Conservation (phyloP, 805 yeast species). For the Saccharomycopsis capsularis region DNA sequence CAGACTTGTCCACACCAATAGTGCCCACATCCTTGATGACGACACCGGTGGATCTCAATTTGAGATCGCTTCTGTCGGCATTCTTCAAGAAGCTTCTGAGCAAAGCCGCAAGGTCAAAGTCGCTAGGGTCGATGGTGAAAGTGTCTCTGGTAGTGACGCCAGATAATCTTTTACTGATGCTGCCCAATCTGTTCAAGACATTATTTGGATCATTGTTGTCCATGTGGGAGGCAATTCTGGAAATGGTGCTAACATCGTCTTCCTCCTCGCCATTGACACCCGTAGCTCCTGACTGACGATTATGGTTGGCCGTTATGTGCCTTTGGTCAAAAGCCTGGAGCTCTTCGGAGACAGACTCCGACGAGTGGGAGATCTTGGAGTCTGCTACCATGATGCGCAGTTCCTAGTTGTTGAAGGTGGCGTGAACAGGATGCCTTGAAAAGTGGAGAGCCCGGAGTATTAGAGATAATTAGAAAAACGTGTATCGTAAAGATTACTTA, state of each 20-base stretch:
- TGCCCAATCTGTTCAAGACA: conserved; percentile 14
- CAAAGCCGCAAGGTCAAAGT: conserved; percentile 36
- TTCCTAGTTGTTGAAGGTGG: too few relatives aligned
- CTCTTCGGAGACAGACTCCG: not conserved
- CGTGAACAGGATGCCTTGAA: too few relatives aligned
- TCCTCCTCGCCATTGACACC: not conserved
- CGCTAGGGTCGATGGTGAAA: conserved; percentile 29
- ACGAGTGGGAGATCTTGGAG: not conserved
- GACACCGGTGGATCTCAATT: conserved; percentile 33
- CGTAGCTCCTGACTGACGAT: not conserved
- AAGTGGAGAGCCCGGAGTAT: too few relatives aligned
- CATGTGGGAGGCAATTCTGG: conserved; percentile 11
- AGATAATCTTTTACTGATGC: conserved; percentile 13
- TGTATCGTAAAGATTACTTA: too few relatives aligned
- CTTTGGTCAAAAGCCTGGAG: not conserved
- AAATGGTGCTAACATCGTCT: conserved; percentile 6
- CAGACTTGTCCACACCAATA: conserved; percentile 46
- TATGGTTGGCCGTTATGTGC: not conserved
- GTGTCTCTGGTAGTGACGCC: conserved; percentile 19
- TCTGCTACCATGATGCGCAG: not conserved
- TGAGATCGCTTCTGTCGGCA: conserved; percentile 9
- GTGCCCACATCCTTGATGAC: conserved; percentile 39
- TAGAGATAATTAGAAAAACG: too few relatives aligned
- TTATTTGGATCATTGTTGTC: conserved; percentile 13
- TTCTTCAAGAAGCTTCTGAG: conserved; percentile 32